Base-by-base conservation (phyloP, 768 basidiomycete genomes). In the Tubosaeta sp. region DNA sequence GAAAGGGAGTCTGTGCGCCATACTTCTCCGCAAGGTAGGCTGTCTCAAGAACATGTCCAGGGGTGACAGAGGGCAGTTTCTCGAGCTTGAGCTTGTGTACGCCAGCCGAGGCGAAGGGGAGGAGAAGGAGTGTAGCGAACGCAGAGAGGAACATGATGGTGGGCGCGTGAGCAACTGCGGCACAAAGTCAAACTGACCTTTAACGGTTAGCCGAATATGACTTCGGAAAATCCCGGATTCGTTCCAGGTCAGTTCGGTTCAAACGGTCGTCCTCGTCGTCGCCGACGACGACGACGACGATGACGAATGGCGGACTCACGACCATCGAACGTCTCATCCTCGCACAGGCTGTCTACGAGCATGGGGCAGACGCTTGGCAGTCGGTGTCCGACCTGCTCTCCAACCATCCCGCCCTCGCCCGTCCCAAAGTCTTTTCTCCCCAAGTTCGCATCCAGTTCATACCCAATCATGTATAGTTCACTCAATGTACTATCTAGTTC, bases 21-120 rank as follows among this genome's bases (percentile, higher is more conserved):
- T 98, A 97, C 78, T 99, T 98, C 78, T 92, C 82, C n/a, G 87
- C 85, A 52, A 98, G 86, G 68, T 90, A 92, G 19, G 86, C 88
- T 42, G 82, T 81, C 73, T 91, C 86, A 44, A 91, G 74, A 25
- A 77, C 66, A 19, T 87, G 83, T 53, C 85, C 84, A 64, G 75
- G 78, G 13, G 74, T 69, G n/a, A 74, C 75, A 38, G 78, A 74
- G 16, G 86, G 79, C 2, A 95, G 66, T 75, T 97, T 97, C 72
- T 92, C 82, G 29, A 97, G 84, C 71, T 93, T 94, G 68, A 97
- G 81, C 65, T 82, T 93, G 80, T 86, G 86, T 1, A 91, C 75
- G 56, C 81, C 81, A 9, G 76, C 74, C 7, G 72, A 71, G 56
- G 76, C 75, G 63, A 78, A 71, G 19, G 77, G 73, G 73, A 78